Conservation (phyloP, 1,284 basidiomycete genomes). For the Sporisorium graminicola region DNA sequence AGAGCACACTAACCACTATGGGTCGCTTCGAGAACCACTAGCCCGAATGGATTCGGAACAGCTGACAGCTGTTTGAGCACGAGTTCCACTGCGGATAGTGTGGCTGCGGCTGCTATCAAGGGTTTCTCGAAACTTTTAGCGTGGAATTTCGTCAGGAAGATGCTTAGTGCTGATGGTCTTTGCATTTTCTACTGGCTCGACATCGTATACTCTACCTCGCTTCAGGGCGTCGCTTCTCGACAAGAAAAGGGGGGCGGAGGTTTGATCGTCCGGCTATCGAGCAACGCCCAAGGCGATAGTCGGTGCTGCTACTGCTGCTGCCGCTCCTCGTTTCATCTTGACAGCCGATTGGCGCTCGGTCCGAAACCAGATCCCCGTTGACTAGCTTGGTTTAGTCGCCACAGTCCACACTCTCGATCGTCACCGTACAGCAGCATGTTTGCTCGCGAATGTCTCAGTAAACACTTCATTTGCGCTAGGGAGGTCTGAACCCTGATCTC, state of each 20-base stretch:
- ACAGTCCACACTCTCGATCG: not conserved
- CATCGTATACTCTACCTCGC: no score
- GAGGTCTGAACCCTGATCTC: not conserved
- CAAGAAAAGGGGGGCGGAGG: no score
- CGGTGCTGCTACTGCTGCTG: not conserved
- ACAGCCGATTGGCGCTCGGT: conserved; percentile 1
- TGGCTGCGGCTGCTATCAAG: not conserved
- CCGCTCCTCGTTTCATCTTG: not conserved
- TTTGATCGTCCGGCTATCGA: not conserved
- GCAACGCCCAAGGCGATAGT: not conserved
- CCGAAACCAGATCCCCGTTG: not conserved
- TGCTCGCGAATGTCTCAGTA: no score
- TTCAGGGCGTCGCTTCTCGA: no score
- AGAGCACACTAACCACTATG: no score
- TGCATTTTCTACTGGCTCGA: no score
- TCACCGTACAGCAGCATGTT: not conserved
- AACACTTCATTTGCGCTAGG: not conserved
- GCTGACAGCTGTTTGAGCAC: not conserved
- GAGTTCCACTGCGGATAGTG: not conserved
- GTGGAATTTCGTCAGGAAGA: not conserved
- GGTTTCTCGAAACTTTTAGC: not conserved
- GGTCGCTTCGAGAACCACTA: no score
- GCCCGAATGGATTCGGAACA: not conserved
- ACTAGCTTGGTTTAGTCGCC: not conserved
- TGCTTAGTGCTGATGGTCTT: no score